Conservation (phyloP, 331 rosid species). For the Quercus phellos region DNA sequence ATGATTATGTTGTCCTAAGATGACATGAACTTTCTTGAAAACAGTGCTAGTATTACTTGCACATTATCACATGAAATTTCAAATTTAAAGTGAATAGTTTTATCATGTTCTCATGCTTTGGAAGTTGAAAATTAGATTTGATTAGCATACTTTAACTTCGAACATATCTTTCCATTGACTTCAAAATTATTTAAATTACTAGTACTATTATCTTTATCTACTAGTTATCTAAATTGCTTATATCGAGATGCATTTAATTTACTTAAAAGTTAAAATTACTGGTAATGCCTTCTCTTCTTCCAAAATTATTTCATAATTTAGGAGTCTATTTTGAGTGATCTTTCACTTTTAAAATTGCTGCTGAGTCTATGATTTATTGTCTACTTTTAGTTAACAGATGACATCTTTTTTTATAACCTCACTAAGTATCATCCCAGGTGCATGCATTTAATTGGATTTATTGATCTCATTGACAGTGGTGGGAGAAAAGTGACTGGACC, state of each 20-base stretch:
- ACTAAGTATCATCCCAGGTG: slow-evolving; percentile 73
- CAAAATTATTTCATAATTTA: neutral
- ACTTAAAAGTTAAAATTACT: neutral
- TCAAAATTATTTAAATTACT: neutral
- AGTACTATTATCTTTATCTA: neutral
- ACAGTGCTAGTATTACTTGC: neutral
- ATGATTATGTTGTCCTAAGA: neutral
- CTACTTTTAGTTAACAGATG: slow-evolving; percentile 10
- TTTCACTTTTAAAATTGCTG: neutral
- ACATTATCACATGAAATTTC: neutral
- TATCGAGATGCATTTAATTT: neutral
- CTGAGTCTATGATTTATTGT: neutral
- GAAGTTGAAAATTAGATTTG: neutral
- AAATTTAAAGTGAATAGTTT: neutral
- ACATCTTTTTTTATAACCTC: slow-evolving; percentile 41
- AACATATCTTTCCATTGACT: neutral
- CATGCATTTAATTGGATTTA: slow-evolving; percentile 91
- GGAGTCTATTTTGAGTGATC: neutral
- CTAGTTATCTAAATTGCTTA: neutral
- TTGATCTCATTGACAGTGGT: slow-evolving; percentile 99
- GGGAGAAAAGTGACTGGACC: slow-evolving; percentile 99
- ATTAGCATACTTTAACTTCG: neutral
- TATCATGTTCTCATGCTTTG: neutral
- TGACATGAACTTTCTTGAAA: neutral
- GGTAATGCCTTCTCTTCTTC: neutral